These are phyloP conservation scores for Cadophora malorum DNA, from an alignment of 2,329 filamentous ascomycete species.

Conservation along the genomic window DNA sequence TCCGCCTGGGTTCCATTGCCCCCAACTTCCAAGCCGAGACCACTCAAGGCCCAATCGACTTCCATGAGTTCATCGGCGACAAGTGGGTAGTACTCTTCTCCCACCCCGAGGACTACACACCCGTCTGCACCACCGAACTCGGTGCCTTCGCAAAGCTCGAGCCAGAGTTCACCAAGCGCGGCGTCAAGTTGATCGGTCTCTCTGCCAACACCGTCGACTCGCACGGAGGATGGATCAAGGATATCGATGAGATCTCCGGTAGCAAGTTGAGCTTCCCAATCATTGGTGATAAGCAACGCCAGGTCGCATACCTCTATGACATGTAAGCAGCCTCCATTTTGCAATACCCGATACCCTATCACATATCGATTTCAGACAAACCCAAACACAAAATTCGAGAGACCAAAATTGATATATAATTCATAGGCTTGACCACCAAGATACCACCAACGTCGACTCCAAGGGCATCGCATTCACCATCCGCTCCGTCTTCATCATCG, in stretches of 20 bases:
- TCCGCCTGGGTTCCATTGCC: slow-evolving; percentile 70
- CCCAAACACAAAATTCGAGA: not conserved
- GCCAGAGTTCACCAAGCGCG: slow-evolving; percentile 84
- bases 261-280: slow-evolving; percentile 77
- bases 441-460: slow-evolving; percentile 79
- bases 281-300: slow-evolving; percentile 80
- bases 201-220: slow-evolving; percentile 84
- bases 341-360: not conserved
- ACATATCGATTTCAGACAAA: not conserved
- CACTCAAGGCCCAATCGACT: slow-evolving; percentile 78
- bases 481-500: slow-evolving; percentile 92
- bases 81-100: slow-evolving; percentile 85
- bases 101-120: slow-evolving; percentile 89
- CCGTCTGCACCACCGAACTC: slow-evolving; percentile 94
- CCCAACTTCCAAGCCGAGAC: slow-evolving; percentile 87
- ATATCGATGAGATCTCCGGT: slow-evolving; percentile 81
- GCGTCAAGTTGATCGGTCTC: slow-evolving; percentile 90
- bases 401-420: slow-evolving; percentile 17
- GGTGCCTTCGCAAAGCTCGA: slow-evolving; percentile 90
- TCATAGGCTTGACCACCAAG: slow-evolving; percentile 76
- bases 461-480: slow-evolving; percentile 93
- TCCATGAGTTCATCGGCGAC: slow-evolving; percentile 81
- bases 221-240: slow-evolving; percentile 89
- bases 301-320: slow-evolving; percentile 78
- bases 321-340: slow-evolving; percentile 59